These are phyloP conservation scores for Xylaria nigripes DNA, from an alignment of 495 filamentous ascomycete species.

Conservation along the genomic window DNA sequence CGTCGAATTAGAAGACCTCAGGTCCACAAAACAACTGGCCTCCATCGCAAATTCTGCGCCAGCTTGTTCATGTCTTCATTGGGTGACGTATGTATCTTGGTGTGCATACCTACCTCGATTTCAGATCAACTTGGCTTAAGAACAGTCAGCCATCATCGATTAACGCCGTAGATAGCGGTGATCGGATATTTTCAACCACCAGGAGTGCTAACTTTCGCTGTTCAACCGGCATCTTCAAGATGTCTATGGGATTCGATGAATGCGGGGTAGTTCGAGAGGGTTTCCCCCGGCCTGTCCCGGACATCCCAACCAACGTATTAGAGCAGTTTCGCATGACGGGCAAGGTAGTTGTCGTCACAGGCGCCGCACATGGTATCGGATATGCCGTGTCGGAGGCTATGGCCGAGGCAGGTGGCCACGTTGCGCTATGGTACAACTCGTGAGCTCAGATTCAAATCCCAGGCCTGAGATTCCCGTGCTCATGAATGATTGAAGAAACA, in stretches of 20 bases:
- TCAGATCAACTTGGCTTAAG: no score
- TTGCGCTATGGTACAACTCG: slow-evolving; percentile 38
- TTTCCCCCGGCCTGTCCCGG: slow-evolving; percentile 34
- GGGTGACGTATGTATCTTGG: no score
- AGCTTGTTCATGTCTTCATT: not conserved
- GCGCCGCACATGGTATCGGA: slow-evolving; percentile 36
- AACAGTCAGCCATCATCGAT: no score
- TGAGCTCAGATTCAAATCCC: slow-evolving; percentile 23
- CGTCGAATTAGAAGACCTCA: not conserved
- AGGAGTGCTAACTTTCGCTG: not conserved
- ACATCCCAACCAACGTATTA: slow-evolving; percentile 11
- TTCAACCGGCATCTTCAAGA: slow-evolving; percentile 19
- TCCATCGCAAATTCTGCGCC: not conserved
- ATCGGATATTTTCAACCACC: no score
- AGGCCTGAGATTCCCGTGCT: slow-evolving; percentile 24
- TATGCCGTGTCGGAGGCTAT: slow-evolving; percentile 23
- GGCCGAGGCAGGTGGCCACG: slow-evolving; percentile 29
- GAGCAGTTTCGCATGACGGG: slow-evolving; percentile 31
- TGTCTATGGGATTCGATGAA: slow-evolving; percentile 44
- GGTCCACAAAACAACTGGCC: not conserved
- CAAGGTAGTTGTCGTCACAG: slow-evolving; percentile 34
- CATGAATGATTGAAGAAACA: slow-evolving; percentile 35
- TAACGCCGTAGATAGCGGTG: no score
- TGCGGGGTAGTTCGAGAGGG: slow-evolving; percentile 28
- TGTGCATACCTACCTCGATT: no score